Evolutionary conservation across 495 filamentous ascomycete genomes (phyloP).

Genomic region (Amphirosellinia nigrospora): DNA sequence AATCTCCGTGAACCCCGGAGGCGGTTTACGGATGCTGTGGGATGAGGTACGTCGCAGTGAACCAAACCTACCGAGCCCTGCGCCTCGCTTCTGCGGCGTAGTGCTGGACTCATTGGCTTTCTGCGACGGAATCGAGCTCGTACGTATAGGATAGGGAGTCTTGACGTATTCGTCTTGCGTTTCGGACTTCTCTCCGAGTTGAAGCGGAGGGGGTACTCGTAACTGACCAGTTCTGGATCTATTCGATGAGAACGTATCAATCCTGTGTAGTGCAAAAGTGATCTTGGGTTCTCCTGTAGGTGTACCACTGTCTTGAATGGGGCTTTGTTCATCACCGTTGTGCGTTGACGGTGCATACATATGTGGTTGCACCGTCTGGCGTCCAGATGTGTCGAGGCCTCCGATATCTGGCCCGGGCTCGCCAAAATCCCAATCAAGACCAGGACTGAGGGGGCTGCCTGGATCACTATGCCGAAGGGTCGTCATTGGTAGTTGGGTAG

Average conservation of each 20-base stretch:
- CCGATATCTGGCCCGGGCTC: background rate
- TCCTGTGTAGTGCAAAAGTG: background rate
- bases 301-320: background rate
- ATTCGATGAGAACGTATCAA: background rate
- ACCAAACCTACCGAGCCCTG: conserved; percentile 15
- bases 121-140: background rate
- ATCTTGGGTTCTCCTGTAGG: background rate
- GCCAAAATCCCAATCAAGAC: background rate
- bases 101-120: background rate
- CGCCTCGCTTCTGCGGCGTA: background rate
- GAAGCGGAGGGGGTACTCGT: conserved; percentile 30
- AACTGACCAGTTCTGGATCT: background rate
- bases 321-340: background rate
- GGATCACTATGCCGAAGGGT: conserved; percentile 21
- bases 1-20: conserved; percentile 23
- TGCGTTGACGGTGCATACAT: background rate
- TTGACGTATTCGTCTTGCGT: conserved; percentile 30
- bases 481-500: background rate
- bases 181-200: conserved; percentile 27
- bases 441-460: background rate
- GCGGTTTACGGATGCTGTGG: conserved; percentile 2
- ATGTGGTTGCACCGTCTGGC: conserved; percentile 1
- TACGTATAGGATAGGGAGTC: conserved; percentile 31
- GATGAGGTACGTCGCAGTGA: background rate
- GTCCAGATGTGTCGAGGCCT: background rate